These are phyloP conservation scores for Trichoderma semiorbis DNA, from an alignment of 2,329 filamentous ascomycete genomes.

Conservation along the genomic window DNA sequence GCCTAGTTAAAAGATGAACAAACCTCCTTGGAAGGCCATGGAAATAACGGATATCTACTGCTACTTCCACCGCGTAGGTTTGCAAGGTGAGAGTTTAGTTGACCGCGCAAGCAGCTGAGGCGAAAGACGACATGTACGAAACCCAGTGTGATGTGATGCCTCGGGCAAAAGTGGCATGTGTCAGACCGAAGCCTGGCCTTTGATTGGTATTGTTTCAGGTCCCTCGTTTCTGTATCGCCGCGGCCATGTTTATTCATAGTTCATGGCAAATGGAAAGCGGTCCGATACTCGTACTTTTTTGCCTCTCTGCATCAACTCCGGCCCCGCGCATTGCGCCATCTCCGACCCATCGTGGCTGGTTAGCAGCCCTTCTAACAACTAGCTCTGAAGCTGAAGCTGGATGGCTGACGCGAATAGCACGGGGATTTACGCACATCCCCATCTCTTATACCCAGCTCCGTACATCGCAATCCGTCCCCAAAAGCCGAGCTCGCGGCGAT, in stretches of 20 bases:
- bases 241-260: background rate
- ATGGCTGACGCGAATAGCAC: background rate
- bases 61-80: background rate
- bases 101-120: background rate
- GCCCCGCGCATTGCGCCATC: background rate
- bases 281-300: background rate
- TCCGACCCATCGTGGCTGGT: background rate
- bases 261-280: background rate
- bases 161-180: background rate
- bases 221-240: background rate
- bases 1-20: background rate
- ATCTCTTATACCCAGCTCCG: background rate
- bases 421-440: background rate
- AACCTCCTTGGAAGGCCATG: background rate
- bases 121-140: background rate
- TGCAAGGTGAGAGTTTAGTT: background rate
- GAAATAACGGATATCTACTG: background rate
- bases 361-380: background rate
- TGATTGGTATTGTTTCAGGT: background rate
- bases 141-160: background rate
- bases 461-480: background rate
- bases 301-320: background rate
- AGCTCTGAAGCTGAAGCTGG: background rate
- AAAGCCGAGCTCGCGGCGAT: conserved; percentile 4
- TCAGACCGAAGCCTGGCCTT: background rate